Evolutionary conservation across 208 protist genomes (phyloP).

Genomic region (Acanthamoeba lenticulata): DNA sequence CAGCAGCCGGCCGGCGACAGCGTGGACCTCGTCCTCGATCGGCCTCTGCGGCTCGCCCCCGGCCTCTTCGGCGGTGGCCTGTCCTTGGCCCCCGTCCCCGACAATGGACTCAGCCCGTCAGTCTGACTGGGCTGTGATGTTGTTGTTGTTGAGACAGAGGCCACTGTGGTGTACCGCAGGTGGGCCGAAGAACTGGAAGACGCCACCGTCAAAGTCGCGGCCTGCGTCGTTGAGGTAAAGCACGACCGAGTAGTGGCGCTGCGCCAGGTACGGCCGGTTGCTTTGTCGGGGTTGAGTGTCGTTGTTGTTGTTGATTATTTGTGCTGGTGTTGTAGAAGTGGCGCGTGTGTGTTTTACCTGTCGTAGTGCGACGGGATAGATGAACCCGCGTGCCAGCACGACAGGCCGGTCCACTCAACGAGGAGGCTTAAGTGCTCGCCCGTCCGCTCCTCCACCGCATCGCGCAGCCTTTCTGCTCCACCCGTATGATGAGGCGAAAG

Average conservation of each 20-base stretch:
- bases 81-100: too few species aligned
- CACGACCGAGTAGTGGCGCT: slow-evolving; percentile 54
- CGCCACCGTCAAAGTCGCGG: slow-evolving; percentile 42
- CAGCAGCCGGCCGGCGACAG: background rate
- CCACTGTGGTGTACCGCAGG: too few species aligned
- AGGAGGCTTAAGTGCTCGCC: slow-evolving; percentile 2
- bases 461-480: background rate
- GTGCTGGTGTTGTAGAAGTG: background rate
- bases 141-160: too few species aligned
- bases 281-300: too few species aligned
- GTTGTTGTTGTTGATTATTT: too few species aligned
- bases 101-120: too few species aligned
- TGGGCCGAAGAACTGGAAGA: slow-evolving; percentile 55
- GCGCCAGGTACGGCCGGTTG: slow-evolving; percentile 39
- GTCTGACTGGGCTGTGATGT: too few species aligned
- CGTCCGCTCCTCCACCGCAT: background rate
- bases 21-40: background rate
- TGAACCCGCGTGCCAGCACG: slow-evolving; percentile 22
- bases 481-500: too few species aligned
- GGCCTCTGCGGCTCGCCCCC: too few species aligned
- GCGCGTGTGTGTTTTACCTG: background rate
- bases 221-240: slow-evolving; percentile 53
- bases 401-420: slow-evolving; percentile 54
- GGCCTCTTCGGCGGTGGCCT: too few species aligned
- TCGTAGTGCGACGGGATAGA: slow-evolving; percentile 41